These are phyloP conservation scores for Diaporthe nobilis DNA, from an alignment of 2,329 filamentous ascomycete genomes.

Conservation along the genomic window DNA sequence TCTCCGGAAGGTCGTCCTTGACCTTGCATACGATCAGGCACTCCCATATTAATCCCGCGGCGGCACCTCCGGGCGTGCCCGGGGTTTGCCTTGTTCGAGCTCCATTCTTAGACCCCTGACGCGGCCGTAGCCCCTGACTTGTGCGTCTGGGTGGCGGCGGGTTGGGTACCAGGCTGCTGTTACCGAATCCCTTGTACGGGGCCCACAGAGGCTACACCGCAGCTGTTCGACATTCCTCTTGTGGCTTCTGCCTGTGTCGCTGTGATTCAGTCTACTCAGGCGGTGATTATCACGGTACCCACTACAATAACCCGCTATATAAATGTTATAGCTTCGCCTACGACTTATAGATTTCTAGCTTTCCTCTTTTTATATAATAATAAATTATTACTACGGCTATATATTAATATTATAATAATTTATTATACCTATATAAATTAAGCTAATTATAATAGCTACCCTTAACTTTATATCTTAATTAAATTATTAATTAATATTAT, in stretches of 20 bases:
- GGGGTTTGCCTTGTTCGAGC: not conserved
- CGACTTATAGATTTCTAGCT: too few relatives aligned
- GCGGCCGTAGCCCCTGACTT: not conserved
- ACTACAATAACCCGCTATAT: too few relatives aligned
- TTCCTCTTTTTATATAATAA: too few relatives aligned
- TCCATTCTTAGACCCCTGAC: not conserved
- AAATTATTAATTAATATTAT: too few relatives aligned
- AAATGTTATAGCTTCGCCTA: too few relatives aligned
- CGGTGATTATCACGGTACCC: too few relatives aligned
- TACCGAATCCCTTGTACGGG: not conserved
- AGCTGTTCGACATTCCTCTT: not conserved
- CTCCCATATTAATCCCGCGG: not conserved
- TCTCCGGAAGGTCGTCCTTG: not conserved
- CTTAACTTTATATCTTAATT: too few relatives aligned
- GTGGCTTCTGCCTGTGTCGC: not conserved
- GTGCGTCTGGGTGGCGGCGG: constrained; percentile 4
- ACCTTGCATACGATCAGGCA: not conserved
- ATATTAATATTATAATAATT: too few relatives aligned
- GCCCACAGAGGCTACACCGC: not conserved
- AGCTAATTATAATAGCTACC: too few relatives aligned
- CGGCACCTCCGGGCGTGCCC: not conserved
- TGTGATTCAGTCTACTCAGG: not conserved
- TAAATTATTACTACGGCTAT: too few relatives aligned
- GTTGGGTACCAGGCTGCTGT: constrained; percentile 9
- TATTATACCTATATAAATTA: too few relatives aligned